Evolutionary conservation across 768 basidiomycete genomes (phyloP), one percentile per base, ranked within the genome.

Genomic region (Rubroboletus satanas): DNA sequence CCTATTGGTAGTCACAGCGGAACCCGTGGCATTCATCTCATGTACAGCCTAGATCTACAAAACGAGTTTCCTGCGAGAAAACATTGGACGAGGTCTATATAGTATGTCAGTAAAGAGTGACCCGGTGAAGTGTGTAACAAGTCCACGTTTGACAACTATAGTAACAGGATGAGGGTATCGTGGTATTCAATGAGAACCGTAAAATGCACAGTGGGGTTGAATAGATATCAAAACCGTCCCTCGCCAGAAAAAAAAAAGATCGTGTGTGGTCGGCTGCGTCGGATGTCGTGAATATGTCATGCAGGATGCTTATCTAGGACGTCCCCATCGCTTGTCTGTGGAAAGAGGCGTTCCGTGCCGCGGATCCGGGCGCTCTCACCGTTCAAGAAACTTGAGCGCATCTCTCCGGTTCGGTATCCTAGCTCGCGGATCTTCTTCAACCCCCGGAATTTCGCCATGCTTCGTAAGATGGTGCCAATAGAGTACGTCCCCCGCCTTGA

Each of bases 401-500:
- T 46, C 23, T 14, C 43, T 42, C 45, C 52, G 49, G 28, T 47
- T 62, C 31, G 61, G 49, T 21, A 66, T 53, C 54, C 69, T 71
- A 8, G 87, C 84, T 28, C 84, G 79, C 36, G 75, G 64, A 67
- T 89, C 83, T 56, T 90, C 83, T 48, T 68, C 69, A 10, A 87
- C 84, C 28, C 80, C 84, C 38, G 86, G 83, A 55, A 88, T 86
- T 69, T 90, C 88, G 12, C 88, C 88, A 55, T 77, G 79, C 59
- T 81, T 82, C 45, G 77, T 69, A 55, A 90, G 83, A 60, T 90
- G 84, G 66, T 90, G 87, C 88, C 88, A 91, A 64, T 79, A 88
- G 17, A 90, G 72, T 10, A 82, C 65, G 57, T 88, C 86, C 21
- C 88, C 88, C 10, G 76, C 73, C 62, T 72, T 75, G 32, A 85